phyloP scores from a whole-genome alignment of 129 eudicot species.

The Helianthus tuberosus region DNA sequence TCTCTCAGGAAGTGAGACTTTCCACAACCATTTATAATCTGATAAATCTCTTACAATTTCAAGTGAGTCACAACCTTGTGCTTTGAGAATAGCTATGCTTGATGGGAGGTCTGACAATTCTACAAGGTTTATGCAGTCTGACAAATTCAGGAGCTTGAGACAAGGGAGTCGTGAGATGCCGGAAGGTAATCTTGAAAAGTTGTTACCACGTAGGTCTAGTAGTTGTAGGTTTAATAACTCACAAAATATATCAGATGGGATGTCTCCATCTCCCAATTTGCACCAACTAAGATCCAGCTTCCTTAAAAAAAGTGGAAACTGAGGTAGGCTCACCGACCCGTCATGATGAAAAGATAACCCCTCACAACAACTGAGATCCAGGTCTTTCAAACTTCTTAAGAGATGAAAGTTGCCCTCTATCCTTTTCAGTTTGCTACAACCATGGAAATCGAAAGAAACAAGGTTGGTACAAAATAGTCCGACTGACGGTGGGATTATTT shows the following conservation, averaged over 20 bases:
- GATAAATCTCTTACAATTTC: background rate
- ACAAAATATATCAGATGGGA: too few species aligned
- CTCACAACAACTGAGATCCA: background rate
- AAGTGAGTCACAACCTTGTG: too few species aligned
- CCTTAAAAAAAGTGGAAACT: constrained; percentile 7
- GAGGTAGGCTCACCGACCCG: background rate
- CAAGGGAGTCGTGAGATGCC: too few species aligned
- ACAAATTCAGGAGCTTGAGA: too few species aligned
- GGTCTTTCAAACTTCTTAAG: background rate
- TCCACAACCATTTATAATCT: constrained; percentile 16
- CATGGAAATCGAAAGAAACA: background rate
- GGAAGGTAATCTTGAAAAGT: too few species aligned
- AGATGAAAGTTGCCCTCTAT: background rate
- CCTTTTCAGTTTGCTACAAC: background rate
- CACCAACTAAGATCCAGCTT: background rate
- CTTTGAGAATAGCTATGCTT: too few species aligned
- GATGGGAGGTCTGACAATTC: too few species aligned
- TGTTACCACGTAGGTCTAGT: background rate
- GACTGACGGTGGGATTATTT: background rate
- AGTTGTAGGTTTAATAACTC: too few species aligned
- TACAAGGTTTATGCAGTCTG: too few species aligned
- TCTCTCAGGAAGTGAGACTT: too few species aligned
- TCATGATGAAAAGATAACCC: background rate
- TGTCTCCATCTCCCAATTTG: too few species aligned
- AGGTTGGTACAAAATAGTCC: constrained; percentile 13